These are phyloP conservation scores for Sistotremastrum niveocremeum DNA, from an alignment of 768 basidiomycete genomes.

Conservation along the genomic window DNA sequence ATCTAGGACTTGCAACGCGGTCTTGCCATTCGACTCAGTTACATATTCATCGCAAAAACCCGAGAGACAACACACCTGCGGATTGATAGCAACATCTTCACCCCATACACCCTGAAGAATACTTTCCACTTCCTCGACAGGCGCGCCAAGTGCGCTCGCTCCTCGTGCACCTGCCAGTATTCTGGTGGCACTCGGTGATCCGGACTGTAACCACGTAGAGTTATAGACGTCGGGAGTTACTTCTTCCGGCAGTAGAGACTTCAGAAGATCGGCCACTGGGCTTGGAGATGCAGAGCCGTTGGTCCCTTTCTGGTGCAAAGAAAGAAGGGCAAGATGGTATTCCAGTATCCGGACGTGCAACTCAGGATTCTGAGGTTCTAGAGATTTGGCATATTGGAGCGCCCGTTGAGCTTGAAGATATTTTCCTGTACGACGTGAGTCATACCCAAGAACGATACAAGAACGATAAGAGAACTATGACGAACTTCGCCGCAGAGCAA, in stretches of 20 bases:
- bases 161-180: slow-evolving; percentile 56
- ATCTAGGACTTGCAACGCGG: slow-evolving; percentile 31
- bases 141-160: slow-evolving; percentile 29
- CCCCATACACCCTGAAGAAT: slow-evolving; percentile 36
- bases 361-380: slow-evolving; percentile 47
- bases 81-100: slow-evolving; percentile 27
- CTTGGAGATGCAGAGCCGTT: not conserved
- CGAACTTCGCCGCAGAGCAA: slow-evolving; percentile 70
- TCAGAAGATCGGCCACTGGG: not conserved
- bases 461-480: slow-evolving; percentile 5
- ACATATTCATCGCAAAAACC: not conserved
- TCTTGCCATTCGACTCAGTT: slow-evolving; percentile 22
- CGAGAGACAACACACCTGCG: slow-evolving; percentile 28
- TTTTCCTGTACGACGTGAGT: slow-evolving; percentile 41
- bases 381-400: slow-evolving; percentile 37
- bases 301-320: not conserved
- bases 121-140: slow-evolving; percentile 47
- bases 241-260: slow-evolving; percentile 37
- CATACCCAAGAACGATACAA: slow-evolving; percentile 1
- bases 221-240: slow-evolving; percentile 55
- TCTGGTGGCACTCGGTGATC: slow-evolving; percentile 34
- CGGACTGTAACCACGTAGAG: slow-evolving; percentile 58
- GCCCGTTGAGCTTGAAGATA: slow-evolving; percentile 66
- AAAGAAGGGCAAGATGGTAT: slow-evolving; percentile 25
- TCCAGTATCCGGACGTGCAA: slow-evolving; percentile 62